Base-by-base conservation (phyloP, 768 basidiomycete genomes). In the Galerina sulciceps region DNA sequence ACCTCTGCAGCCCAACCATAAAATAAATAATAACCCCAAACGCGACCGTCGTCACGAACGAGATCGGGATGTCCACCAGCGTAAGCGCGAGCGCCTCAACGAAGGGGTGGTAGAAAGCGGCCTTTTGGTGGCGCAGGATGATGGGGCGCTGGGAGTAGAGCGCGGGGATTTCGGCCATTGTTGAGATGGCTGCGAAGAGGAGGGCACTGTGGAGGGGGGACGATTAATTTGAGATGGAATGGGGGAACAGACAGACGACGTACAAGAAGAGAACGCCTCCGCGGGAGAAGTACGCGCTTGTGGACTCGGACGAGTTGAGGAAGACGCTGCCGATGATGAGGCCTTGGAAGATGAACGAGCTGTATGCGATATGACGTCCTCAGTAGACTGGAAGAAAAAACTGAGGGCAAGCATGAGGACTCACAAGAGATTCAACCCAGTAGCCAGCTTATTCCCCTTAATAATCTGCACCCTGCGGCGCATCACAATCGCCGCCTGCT, bases 201-300 rank as follows among this genome's bases (percentile, higher is more conserved):
- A 88, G 69, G 1, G 87, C 70, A 53, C 87, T 88, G 48, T 18
- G 26, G 26, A 31, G 26, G 26, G 26, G 26, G 26, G 58, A 40
- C 49, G 41, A 10, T 62, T 17, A 38, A 50, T 43, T 45, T 51
- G 31, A 26, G 40, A 50, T 6, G 15, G 23, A 3, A 23, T n/a
- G 34, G 35, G 18, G 20, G 37, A 20, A 52, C 20, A 8, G 14
- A 53, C 23, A 37, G 35, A 20, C 10, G 23, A 73, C 83, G 35
- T 68, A 88, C 82, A 92, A 91, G 81, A 90, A 93, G 17, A 94
- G 75, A 20, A 89, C 79, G 73, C 91, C 87, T 40, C 90, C 90
- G 17, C 91, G 83, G n/a, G 88, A 86, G 77, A 90, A 92, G 67
- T 83, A 88, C 10, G 83, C 85, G 13, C 76, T 70, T 0, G 90